Evolutionary conservation across 495 filamentous ascomycete species (phyloP), one percentile per base, ranked within the genome.

Genomic region (Hypomontagnella monticulosa): DNA sequence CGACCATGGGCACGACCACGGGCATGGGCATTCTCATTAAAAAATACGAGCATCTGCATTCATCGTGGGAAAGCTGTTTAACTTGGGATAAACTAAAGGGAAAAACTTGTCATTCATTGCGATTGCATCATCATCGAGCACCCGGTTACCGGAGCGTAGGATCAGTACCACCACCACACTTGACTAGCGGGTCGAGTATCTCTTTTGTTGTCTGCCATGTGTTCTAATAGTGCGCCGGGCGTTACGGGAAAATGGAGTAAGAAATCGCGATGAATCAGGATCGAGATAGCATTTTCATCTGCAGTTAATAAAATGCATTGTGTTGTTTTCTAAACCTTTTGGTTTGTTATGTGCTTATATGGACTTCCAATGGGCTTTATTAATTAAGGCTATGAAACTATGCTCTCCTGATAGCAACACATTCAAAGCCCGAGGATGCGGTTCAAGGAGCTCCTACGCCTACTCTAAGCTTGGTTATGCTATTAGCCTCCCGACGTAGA

Each of bases 1-100:
- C 27, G 62, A 34, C 0, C 56, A 62, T 32, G 62, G 38, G 0
- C 52, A 70, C 19, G 43, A 57, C 14, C 68, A 66, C 20, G 53
- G 43, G 16, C 70, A 72, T 34, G 49, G 38, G 12, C 70, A 72
- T 27, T 27, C 23, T 27, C 23, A 27, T 27, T 27, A 27, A 6
- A 27, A 6, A 27, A 27, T 27, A 6, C 6, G 23, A 27, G 23
- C 23, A 27, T 27, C 6, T 27, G 6, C 23, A 27, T 6, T 27
- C 23, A n/a, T 27, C 23, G 23, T 27, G 23, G 23, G 6, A 27
- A 6, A 27, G 23, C 23, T 27, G 23, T 27, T 27, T 27, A 27
- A 27, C 23, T 27, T 27, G 23, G 23, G 34, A 40, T 4, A 40
- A 15, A 38, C 11, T 14, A 3, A n/a, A 38, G 32, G 42, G 49